Evolutionary conservation across 345 rosid species (phyloP).

Genomic region (Euphorbia peplus): DNA sequence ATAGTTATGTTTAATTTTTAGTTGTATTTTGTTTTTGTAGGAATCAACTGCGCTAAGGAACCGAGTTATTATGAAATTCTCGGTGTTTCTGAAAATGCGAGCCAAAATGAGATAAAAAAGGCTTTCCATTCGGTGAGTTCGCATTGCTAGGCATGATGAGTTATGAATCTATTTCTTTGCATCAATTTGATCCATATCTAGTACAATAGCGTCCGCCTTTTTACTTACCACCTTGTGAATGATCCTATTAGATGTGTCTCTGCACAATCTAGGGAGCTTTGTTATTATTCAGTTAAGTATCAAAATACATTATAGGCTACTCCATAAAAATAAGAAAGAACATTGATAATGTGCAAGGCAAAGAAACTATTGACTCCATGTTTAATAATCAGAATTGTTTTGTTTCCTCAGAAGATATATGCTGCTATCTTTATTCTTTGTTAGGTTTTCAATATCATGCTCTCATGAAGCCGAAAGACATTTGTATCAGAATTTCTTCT

Average conservation of each 20-base stretch:
- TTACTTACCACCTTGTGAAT: not conserved
- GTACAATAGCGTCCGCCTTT: not conserved
- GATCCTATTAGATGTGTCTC: not conserved
- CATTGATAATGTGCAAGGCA: not conserved
- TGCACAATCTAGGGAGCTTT: not conserved
- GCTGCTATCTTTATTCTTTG: not conserved
- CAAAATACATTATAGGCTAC: not conserved
- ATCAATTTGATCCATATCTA: not conserved
- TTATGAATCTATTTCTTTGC: not conserved
- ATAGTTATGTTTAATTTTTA: not conserved
- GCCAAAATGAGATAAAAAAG: slow-evolving; percentile 75
- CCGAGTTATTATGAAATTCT: slow-evolving; percentile 67
- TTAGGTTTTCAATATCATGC: not conserved
- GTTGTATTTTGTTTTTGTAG: slow-evolving; percentile 29
- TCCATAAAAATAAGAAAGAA: not conserved
- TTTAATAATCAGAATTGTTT: not conserved
- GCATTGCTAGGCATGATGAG: not conserved
- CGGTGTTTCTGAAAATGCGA: slow-evolving; percentile 67
- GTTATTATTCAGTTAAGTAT: not conserved
- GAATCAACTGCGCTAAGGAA: slow-evolving; percentile 38
- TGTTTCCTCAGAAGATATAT: not conserved
- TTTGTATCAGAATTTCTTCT: not conserved
- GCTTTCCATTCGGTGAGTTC: slow-evolving; percentile 65
- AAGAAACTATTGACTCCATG: not conserved
- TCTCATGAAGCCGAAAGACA: not conserved